Evolutionary conservation across 2,329 filamentous ascomycete species (phyloP), one percentile per base, ranked within the genome.

Genomic region (Scedosporium boydii): DNA sequence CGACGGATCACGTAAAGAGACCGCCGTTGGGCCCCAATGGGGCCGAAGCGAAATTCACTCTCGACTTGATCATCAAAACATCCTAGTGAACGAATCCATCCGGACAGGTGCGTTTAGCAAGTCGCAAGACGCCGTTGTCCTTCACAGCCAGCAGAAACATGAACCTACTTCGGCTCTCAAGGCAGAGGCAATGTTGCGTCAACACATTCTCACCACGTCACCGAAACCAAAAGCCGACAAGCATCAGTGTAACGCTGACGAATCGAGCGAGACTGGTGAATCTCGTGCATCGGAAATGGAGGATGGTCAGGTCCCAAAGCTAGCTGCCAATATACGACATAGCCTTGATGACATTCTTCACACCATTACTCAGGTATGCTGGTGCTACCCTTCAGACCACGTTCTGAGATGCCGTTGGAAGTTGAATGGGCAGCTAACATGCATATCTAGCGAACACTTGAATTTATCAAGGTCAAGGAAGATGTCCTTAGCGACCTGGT

Each of bases 401-500:
- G 53, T 29, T 4, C 14, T 26, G 38, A 29, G 23, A 41, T 12
- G 4, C 34, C 3, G 34, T 41, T n/a, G 29, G 41, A 7, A 46
- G 23, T 21, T 14, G 27, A 6, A 14, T 14, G 21, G 27, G 10
- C 12, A 4, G n/a, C 26, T 60, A 38, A 60, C 59, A 3, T 21
- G 27, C 5, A 14, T 12, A 38, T n/a, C 12, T 51, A 61, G 59
- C 27, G 26, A 61, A 29, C 59, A 10, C 21, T 55, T 14, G 29
- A n/a, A 9, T 61, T 55, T 18, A 41, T 61, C 59, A 41, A 61
- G 48, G 41, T 6, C 16, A 61, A 61, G 48, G 59, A 61, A n/a
- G 48, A 61, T 18, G 59, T 21, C 18, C 7, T 61, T 3, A 48
- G 55, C n/a, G 18, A 51, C 29, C 38, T 61, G 4, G 59, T 42